A percentile compares a stretch with the other conserved stretches of the same genome.
Conservation (phyloP, 805 yeast species). For the Candida caryicola region DNA sequence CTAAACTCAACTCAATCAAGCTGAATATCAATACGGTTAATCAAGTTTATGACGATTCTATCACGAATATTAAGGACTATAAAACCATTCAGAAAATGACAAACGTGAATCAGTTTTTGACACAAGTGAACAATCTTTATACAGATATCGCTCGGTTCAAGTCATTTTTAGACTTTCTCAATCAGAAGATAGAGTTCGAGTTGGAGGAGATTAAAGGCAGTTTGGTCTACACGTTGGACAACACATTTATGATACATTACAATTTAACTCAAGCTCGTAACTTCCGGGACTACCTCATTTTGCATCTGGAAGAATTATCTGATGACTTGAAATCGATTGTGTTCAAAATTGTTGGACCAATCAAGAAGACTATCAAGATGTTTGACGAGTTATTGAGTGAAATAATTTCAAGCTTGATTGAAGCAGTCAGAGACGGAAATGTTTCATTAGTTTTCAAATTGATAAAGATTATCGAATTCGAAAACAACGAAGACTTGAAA, state of each 20-base stretch:
- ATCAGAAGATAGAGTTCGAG: conserved; percentile 49
- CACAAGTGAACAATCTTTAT: conserved; percentile 63
- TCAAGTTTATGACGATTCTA: conserved; percentile 54
- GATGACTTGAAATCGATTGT: conserved; percentile 70
- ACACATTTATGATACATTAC: conserved; percentile 66
- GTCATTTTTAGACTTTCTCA: conserved; percentile 48
- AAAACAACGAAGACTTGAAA: conserved; percentile 74
- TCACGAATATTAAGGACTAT: conserved; percentile 61
- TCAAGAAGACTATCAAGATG: conserved; percentile 43
- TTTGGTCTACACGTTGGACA: conserved; percentile 45
- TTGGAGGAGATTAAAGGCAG: conserved; percentile 31
- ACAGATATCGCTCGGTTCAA: conserved; percentile 59
- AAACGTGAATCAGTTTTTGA: conserved; percentile 66
- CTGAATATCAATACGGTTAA: conserved; percentile 42
- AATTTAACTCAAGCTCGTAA: conserved; percentile 69
- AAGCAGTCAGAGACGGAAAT: conserved; percentile 68
- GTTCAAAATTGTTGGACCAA: conserved; percentile 50
- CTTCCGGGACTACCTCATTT: conserved; percentile 68
- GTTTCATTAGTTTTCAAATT: conserved; percentile 63
- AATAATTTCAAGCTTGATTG: conserved; percentile 68
- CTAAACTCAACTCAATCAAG: conserved; percentile 35
- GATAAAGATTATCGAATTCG: conserved; percentile 75
- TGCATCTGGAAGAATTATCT: conserved; percentile 45
- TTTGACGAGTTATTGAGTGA: conserved; percentile 66
- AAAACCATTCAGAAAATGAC: conserved; percentile 68